phyloP scores from a whole-genome alignment of 768 basidiomycete genomes.

The Tricholoma terreum region DNA sequence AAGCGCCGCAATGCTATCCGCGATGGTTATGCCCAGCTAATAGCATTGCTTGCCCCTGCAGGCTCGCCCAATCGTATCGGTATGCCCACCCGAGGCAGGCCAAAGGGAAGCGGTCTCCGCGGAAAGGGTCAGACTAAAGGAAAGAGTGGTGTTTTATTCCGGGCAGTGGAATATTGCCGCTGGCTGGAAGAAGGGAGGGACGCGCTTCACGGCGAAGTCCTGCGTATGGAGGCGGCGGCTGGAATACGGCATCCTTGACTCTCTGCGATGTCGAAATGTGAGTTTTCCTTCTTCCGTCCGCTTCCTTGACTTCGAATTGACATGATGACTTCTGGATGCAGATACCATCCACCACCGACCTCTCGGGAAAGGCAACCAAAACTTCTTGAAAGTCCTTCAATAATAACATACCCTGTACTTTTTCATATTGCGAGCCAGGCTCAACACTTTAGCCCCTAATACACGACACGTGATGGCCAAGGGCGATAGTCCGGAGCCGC shows the following conservation, averaged over 20 bases:
- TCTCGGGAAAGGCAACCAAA: background rate
- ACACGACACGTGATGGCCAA: background rate
- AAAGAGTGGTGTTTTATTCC: constrained; percentile 86
- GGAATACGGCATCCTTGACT: constrained; percentile 40
- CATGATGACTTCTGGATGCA: background rate
- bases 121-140: constrained; percentile 74
- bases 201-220: constrained; percentile 66
- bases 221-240: constrained; percentile 63
- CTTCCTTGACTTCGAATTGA: background rate
- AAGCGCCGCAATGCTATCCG: constrained; percentile 90
- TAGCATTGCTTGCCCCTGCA: constrained; percentile 75
- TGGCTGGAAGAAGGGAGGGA: constrained; percentile 86
- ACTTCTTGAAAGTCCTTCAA: background rate
- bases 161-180: constrained; percentile 79
- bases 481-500: background rate
- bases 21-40: constrained; percentile 85
- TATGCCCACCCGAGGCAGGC: constrained; percentile 75
- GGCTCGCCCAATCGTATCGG: constrained; percentile 63
- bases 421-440: background rate
- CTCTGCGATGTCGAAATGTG: background rate
- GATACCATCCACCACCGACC: background rate
- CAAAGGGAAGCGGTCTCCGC: constrained; percentile 71
- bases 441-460: constrained; percentile 2
- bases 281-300: background rate
- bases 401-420: constrained; percentile 6